Base-by-base conservation (phyloP, 2,329 filamentous ascomycete genomes). In the Camillea tinctor region DNA sequence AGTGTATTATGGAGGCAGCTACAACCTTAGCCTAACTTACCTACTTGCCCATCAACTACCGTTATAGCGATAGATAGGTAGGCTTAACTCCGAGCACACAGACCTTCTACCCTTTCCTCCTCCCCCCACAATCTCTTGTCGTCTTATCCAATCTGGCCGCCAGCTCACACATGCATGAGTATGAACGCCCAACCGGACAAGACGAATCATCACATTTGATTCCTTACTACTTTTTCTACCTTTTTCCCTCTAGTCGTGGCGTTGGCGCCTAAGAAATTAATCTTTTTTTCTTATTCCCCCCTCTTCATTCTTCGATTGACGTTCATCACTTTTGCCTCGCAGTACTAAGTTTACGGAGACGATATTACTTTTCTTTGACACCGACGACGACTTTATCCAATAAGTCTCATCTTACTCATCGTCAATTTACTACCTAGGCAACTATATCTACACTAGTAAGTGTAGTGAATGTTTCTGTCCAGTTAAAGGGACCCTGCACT, bases 151-250 rank as follows among this genome's bases (percentile, higher is more conserved):
- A 44, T 44, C 36, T 44, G 36, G 36, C 2, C 60, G 64, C 62
- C 64, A 66, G 56, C 64, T 60, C 64, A 66, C 59, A 66, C 64
- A 23, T 66, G 64, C 64, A 63, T 44, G 36, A 11, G 11, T 44
- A 44, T 65, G 50, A 30, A 26, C 59, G 57, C 59, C 61, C 60
- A 62, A 64, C 56, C 59, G 9, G 19, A 21, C 19, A 8, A 21
- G 19, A 50, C 19, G 21, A 50, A 50, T 50, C 49, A 50, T 15
- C 48, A 50, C 21, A 15, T 50, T 22, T 23, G 19, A 23, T 23
- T 50, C 21, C n/a, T 44, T 50, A 17, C 36, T n/a, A 21, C 36
- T 36, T 52, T 56, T 56, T 52, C 36, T 19, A 17, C 11, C 54
- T 56, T 23, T 50, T 15, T 54, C 36, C 40, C 57, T 48, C 55